Evolutionary conservation across 805 yeast genomes (phyloP), one percentile per base, ranked within the genome.

Genomic region (Saccharomycopsis fermentans): DNA sequence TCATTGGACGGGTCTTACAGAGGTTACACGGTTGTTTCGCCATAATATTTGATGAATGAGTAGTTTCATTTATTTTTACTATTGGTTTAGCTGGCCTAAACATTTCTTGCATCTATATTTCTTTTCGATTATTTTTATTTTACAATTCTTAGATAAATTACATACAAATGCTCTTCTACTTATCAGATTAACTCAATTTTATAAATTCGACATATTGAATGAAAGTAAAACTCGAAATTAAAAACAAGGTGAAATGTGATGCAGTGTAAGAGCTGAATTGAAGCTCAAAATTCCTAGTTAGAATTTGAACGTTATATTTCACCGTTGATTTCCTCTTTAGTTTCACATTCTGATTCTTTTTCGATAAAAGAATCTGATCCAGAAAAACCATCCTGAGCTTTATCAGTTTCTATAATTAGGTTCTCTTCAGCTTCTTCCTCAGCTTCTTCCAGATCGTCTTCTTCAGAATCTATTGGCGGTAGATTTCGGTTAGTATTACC

Each of bases 401-500:
- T 61, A 1, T 60, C 64, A 9, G 59, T 65, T 2, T 61, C 69
- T 1, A 58, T 63, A 6, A 63, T 64, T 24, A 55, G 63, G 2
- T 40, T 60, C 6, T 59, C 68, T 11, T 65, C 69, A 2, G 57
- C 63, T 3, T 40, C 60, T 9, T 59, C 68, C 11, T 65, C 69
- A 2, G 62, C 65, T 2, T 61, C 67, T 5, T 63, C 70, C 21
- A 63, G 66, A 9, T 66, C 69, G 2, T 68, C 71, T 59, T 55
- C 55, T 58, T 56, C 63, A 39, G 58, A 63, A 5, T 62, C 63
- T 6, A 8, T 17, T 16, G 55, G 55, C 6, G 62, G 59, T 37
- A 63, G 64, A 36, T 70, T 71, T 63, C 85, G 80, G 63, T 89
- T 89, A 3, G 86, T 84, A 65, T 87, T 87, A 0, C 96, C 96